A percentile compares a stretch with the other conserved stretches of the same genome.
Conservation (phyloP, 805 yeast species). For the Nakazawaea wyomingensis region DNA sequence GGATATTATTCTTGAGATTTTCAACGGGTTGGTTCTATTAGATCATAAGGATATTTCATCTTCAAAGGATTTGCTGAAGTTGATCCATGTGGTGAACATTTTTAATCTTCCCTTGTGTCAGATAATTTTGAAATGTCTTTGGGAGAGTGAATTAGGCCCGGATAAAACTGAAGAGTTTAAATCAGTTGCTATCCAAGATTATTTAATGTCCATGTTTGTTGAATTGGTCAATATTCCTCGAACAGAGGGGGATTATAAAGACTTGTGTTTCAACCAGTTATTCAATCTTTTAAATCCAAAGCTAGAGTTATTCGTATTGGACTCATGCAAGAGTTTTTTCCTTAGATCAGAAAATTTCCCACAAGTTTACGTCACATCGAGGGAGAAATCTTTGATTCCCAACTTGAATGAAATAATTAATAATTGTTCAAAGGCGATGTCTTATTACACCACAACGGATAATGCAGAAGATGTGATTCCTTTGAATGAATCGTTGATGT, state of each 20-base stretch:
- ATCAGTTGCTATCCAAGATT: conserved; percentile 6
- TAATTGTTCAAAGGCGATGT: conserved; percentile 35
- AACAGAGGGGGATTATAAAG: conserved; percentile 8
- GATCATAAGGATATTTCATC: conserved; percentile 9
- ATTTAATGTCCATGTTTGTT: conserved; percentile 7
- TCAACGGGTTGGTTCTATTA: conserved; percentile 15
- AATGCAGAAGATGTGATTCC: conserved; percentile 13
- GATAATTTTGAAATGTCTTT: conserved; percentile 27
- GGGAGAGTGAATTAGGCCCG: conserved; percentile 19
- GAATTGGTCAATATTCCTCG: conserved; percentile 3
- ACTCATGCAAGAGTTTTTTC: conserved; percentile 35
- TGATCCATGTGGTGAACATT: conserved; percentile 27
- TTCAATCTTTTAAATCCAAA: conserved; percentile 31
- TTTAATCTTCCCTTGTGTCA: conserved; percentile 40
- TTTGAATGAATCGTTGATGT: conserved; percentile 33
- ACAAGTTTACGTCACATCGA: conserved; percentile 13
- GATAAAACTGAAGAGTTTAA: conserved; percentile 11
- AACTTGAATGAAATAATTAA: conserved; percentile 39
- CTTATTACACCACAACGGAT: not conserved
- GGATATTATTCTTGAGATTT: conserved; percentile 14
- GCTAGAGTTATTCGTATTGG: conserved; percentile 27
- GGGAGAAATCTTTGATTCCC: conserved; percentile 29
- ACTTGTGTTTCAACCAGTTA: conserved; percentile 29
- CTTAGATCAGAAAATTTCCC: conserved; percentile 38
- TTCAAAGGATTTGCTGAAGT: conserved; percentile 14